A percentile compares a stretch with the other conserved stretches of the same genome.
phyloP scores from a whole-genome alignment of 345 rosid species.

The Citrus cavaleriei region DNA sequence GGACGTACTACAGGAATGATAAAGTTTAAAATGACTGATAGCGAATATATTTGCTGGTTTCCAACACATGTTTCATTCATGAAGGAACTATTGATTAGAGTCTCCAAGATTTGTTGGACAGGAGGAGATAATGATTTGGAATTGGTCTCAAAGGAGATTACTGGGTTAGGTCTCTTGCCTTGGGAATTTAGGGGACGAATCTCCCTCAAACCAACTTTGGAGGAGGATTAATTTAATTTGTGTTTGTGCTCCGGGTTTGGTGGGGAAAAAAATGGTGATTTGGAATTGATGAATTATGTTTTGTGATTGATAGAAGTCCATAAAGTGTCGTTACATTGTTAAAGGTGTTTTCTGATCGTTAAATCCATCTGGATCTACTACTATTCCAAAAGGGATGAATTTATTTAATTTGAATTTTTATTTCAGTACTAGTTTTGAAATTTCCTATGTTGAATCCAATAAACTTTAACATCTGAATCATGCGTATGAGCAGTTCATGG shows the following conservation, averaged over 20 bases:
- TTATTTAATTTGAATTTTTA: not conserved
- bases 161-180: not conserved
- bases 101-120: not conserved
- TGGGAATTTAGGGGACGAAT: not conserved
- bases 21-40: not conserved
- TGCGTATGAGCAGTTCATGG: constrained; percentile 53
- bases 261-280: too few relatives aligned
- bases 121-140: not conserved
- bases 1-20: not conserved
- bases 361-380: not conserved
- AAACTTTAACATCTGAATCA: not conserved
- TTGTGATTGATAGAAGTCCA: not conserved
- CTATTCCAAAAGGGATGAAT: not conserved
- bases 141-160: not conserved
- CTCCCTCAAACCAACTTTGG: not conserved
- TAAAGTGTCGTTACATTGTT: not conserved
- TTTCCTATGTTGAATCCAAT: not conserved
- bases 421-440: not conserved
- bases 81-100: not conserved
- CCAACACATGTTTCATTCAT: not conserved
- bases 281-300: not conserved
- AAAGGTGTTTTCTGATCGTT: not conserved
- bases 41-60: not conserved
- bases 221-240: too few relatives aligned
- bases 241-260: too few relatives aligned